Conservation (phyloP, 805 yeast genomes). For the Kuraishia ogatae region DNA sequence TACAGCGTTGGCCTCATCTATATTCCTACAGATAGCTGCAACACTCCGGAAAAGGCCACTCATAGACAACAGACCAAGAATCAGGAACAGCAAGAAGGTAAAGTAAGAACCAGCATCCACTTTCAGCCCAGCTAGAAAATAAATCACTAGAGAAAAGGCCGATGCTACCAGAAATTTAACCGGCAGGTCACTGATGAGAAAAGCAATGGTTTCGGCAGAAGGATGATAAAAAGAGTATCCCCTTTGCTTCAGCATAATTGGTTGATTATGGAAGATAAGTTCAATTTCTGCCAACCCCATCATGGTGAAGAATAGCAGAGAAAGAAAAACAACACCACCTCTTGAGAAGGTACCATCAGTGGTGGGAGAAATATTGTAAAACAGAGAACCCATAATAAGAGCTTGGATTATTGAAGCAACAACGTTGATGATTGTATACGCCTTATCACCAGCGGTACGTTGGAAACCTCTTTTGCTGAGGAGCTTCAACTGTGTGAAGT, state of each 20-base stretch:
- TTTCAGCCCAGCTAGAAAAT: slow-evolving; percentile 47
- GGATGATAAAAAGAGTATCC: slow-evolving; percentile 66
- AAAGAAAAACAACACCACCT: slow-evolving; percentile 55
- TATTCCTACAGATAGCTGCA: slow-evolving; percentile 43
- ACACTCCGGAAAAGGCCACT: slow-evolving; percentile 43
- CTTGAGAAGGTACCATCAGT: slow-evolving; percentile 55
- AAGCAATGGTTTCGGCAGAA: slow-evolving; percentile 62
- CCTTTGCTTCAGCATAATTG: slow-evolving; percentile 56
- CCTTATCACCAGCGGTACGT: slow-evolving; percentile 46
- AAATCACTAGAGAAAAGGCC: slow-evolving; percentile 37
- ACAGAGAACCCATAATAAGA: slow-evolving; percentile 57
- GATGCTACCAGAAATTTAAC: slow-evolving; percentile 39
- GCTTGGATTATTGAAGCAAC: slow-evolving; percentile 44
- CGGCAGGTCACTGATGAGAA: slow-evolving; percentile 54
- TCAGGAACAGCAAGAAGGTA: slow-evolving; percentile 34
- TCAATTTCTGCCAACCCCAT: slow-evolving; percentile 39
- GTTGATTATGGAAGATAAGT: slow-evolving; percentile 38
- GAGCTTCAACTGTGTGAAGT: slow-evolving; percentile 37
- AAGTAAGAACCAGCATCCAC: slow-evolving; percentile 46
- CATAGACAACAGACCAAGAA: slow-evolving; percentile 41
- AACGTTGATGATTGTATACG: slow-evolving; percentile 35
- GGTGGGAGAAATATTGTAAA: slow-evolving; percentile 37
- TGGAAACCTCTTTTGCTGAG: slow-evolving; percentile 43
- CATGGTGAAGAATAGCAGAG: slow-evolving; percentile 42
- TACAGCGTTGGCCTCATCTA: slow-evolving; percentile 47